phyloP scores from a whole-genome alignment of 2,329 filamentous ascomycete genomes.

The Penicillium sp. region DNA sequence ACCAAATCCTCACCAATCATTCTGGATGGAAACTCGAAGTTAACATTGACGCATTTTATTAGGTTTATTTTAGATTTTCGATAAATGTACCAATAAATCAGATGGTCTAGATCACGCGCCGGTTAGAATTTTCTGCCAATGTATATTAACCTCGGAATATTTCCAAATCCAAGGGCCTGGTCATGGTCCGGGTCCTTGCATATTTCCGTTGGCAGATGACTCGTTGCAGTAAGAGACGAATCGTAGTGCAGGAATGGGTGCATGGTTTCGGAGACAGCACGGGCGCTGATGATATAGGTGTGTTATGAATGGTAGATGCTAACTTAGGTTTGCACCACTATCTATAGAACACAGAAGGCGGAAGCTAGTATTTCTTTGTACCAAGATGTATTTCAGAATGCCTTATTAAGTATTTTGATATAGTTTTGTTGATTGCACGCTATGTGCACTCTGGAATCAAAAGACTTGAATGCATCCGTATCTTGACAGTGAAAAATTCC shows the following conservation, averaged over 20 bases:
- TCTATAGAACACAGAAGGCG: too few species aligned
- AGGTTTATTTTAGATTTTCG: neutral
- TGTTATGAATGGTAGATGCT: too few species aligned
- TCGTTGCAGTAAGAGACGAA: neutral
- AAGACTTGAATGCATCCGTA: too few species aligned
- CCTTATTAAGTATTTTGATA: too few species aligned
- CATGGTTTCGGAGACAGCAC: neutral
- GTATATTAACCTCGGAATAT: neutral
- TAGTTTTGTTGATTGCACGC: too few species aligned
- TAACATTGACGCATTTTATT: neutral
- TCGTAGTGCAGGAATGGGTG: neutral
- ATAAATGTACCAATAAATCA: neutral
- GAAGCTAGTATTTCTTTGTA: too few species aligned
- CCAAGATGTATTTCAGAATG: too few species aligned
- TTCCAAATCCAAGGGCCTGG: neutral
- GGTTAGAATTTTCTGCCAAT: neutral
- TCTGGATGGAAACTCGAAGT: neutral
- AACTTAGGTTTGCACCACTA: too few species aligned
- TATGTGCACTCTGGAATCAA: too few species aligned
- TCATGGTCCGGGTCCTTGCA: neutral
- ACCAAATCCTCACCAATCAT: too few species aligned
- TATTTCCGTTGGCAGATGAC: neutral
- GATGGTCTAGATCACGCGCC: neutral
- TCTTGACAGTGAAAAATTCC: too few species aligned
- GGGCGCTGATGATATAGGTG: neutral